A percentile compares a stretch with the other conserved stretches of the same genome.
phyloP scores from a whole-genome alignment of 169 alveolate genomes.

The Plasmodium blacklocki region DNA sequence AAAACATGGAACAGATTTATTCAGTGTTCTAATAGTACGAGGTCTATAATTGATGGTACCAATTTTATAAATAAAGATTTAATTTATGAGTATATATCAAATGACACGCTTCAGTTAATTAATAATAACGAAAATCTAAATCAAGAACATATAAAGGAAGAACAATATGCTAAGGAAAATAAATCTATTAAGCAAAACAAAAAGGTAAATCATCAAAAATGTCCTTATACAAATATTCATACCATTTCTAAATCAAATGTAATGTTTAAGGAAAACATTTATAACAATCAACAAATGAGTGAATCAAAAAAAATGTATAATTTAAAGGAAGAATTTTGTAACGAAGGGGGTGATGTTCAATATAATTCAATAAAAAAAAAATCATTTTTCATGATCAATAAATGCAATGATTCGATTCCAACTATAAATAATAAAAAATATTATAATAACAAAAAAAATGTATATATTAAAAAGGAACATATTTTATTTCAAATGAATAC shows the following conservation, averaged over 20 bases:
- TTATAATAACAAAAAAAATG: not conserved
- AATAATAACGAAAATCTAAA: not conserved
- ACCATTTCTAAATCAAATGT: too few relatives aligned
- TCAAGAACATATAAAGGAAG: not conserved
- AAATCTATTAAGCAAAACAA: not conserved
- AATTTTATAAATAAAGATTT: slow-evolving; percentile 16
- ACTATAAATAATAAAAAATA: not conserved
- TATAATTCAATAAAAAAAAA: not conserved
- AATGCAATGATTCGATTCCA: not conserved
- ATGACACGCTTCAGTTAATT: not conserved
- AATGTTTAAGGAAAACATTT: too few relatives aligned
- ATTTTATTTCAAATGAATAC: slow-evolving; percentile 37
- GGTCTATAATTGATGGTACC: slow-evolving; percentile 45
- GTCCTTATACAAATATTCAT: too few relatives aligned
- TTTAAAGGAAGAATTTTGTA: not conserved
- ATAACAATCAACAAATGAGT: not conserved
- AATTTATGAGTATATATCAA: slow-evolving; percentile 37
- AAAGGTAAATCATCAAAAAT: not conserved
- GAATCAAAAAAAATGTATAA: not conserved
- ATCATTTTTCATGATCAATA: not conserved
- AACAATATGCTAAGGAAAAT: not conserved
- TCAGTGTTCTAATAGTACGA: slow-evolving; percentile 44
- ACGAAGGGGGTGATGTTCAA: not conserved
- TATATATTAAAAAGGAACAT: slow-evolving; percentile 1
- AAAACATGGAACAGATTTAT: slow-evolving; percentile 62